Base-by-base conservation (phyloP, 2,329 filamentous ascomycete genomes). In the Paracorniculantispora psalliotae region DNA sequence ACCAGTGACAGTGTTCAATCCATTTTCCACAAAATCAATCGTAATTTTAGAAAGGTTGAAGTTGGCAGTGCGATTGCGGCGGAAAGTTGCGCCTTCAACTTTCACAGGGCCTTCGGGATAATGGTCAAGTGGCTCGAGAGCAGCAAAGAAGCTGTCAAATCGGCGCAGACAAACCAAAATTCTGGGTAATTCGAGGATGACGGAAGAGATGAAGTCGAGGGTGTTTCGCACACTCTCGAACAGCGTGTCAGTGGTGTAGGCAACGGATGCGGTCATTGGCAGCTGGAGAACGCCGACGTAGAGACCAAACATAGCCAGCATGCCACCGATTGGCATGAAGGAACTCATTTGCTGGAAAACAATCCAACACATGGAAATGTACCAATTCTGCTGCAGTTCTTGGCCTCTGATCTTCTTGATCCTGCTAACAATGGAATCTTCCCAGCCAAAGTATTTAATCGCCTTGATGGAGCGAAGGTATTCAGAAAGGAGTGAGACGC, bases 401-500 rank as follows among this genome's bases (percentile, higher is more conserved):
- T 74, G 70, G 15, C 70, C 66, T 2, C 83, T 78, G 9, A 80
- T 74, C 3, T 75, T 69, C 25, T 79, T 74, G 59, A 85, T 77
- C 52, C 75, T 77, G 12, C 77, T 71, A 8, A 77, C 74, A 61
- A 82, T 77, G 23, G 79, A 75, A 23, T 77, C 73, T 64, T 85
- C 82, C 83, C 82, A 85, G 2, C 79, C 80, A 67, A 85, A 84
- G 63, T 84, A 85, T 65, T 85, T 85, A 69, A 85, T 78, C 13
- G 79, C 80, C 15, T 79, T 77, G 59, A 85, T 83, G 6, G 82
- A 83, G 25, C 76, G 71, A 26, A 85, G 73, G 63, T 84, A 85
- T 64, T 85, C 82, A 0, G 81, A 79, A 19, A 84, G 77, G n/a
- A 81, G 74, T 1, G 81, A 83, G 58, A 85, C 79, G 19, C 83